A percentile compares a stretch with the other conserved stretches of the same genome.
phyloP scores from a whole-genome alignment of 2,329 filamentous ascomycete species.

The Aspergillus uvarum region DNA sequence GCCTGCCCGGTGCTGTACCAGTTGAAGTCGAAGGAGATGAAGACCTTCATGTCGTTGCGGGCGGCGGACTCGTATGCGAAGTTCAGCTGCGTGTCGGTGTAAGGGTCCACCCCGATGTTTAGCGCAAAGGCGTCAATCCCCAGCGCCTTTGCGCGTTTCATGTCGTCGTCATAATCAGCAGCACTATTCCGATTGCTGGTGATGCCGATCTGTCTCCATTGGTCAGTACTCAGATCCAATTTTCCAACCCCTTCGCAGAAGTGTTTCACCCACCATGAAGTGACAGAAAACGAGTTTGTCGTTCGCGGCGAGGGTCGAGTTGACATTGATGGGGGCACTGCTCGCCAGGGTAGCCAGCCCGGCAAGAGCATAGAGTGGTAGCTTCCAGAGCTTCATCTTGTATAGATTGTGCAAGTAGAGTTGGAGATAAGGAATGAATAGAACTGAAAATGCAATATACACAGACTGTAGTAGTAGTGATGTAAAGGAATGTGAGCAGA shows the following conservation, averaged over 20 bases:
- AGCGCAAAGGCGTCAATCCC: conserved; percentile 53
- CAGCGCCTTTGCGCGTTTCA: conserved; percentile 45
- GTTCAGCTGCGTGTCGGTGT: conserved; percentile 47
- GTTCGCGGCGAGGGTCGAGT: conserved; percentile 4
- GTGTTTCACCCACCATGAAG: conserved; percentile 40
- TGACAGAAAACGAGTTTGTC: conserved; percentile 45
- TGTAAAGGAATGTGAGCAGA: not conserved
- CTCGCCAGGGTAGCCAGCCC: not conserved
- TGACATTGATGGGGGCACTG: conserved; percentile 12
- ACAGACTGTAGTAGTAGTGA: not conserved
- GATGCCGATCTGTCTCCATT: conserved; percentile 44
- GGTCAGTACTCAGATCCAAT: not conserved
- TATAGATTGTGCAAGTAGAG: not conserved
- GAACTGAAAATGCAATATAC: not conserved
- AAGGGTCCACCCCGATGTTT: conserved; percentile 50
- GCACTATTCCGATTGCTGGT: conserved; percentile 44
- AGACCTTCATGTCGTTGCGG: conserved; percentile 52
- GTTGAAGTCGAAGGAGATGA: conserved; percentile 60
- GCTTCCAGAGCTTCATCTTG: conserved; percentile 18
- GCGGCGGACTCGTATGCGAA: conserved; percentile 53
- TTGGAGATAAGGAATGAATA: not conserved
- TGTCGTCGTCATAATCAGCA: conserved; percentile 50
- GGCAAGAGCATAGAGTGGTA: conserved; percentile 17
- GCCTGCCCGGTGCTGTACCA: conserved; percentile 44
- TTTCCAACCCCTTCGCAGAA: not conserved